Evolutionary conservation across 352 stramenopile genomes (phyloP), one percentile per base, ranked within the genome.

Genomic region (Thalassiosira allenii): DNA sequence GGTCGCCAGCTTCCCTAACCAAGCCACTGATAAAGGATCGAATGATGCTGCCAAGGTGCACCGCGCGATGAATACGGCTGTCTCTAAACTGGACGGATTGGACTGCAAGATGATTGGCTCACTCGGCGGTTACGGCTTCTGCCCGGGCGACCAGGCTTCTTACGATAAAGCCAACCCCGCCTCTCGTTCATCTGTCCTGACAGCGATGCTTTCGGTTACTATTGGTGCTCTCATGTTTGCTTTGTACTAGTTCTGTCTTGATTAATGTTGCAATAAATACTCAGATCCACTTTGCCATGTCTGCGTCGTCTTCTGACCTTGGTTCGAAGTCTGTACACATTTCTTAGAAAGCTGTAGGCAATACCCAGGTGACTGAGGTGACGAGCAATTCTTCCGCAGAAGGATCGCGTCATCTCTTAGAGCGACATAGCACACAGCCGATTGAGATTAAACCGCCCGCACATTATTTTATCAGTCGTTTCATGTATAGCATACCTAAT

Each of bases 101-200:
- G 81, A 88, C 72, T 88, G 81, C 59, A 44, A 44, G 25, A 40
- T 76, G 14, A 74, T 88, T 29, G 81, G 81, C 2, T 67, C 51
- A 22, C 59, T 87, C 49, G 51, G 23, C 3, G 73, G 79, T 30
- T n/a, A 68, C 6, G 59, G 68, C 34, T 75, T 87, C 41, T 87
- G 79, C 23, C 47, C 66, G 53, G 79, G 68, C 1, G 57, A 70
- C 57, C n/a, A n/a, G n/a, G 22, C 30, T 65, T 30, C 59, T 44
- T 69, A 67, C 47, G 33, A 59, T 52, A 40, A 17, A 11, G 3
- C 47, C 4, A 72, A 37, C 33, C 32, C 66, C 17, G 57, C 76
- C 2, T 58, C 51, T 23, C 12, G 1, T 37, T 53, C 20, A 12
- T n/a, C 34, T 62, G 11, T 49, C 25, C 30, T 53, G n/a, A 63